Conservation (phyloP, 1,139 yeast species). For the Taphrina wiesneri region DNA sequence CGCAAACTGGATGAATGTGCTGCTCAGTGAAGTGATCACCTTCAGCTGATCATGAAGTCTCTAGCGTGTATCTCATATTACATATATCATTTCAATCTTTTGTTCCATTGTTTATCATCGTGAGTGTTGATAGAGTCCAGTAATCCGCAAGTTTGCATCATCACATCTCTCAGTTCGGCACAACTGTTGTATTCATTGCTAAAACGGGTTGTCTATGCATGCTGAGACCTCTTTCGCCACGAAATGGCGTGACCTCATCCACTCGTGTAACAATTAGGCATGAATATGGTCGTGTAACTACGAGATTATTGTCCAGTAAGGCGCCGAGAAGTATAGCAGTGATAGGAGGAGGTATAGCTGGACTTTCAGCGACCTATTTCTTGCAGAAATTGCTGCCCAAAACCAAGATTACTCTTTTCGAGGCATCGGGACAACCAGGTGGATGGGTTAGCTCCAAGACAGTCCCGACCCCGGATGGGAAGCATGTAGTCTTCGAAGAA, state of each 20-base stretch:
- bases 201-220: too few relatives aligned
- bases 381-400: constrained; percentile 66
- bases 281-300: neutral
- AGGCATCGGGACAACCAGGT: constrained; percentile 59
- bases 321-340: constrained; percentile 26
- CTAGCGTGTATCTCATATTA: too few relatives aligned
- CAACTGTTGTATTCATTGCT: too few relatives aligned
- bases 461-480: constrained; percentile 35
- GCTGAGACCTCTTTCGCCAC: neutral
- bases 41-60: neutral
- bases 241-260: neutral
- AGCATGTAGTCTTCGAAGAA: constrained; percentile 44
- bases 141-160: too few relatives aligned
- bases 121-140: too few relatives aligned
- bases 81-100: too few relatives aligned
- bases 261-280: neutral
- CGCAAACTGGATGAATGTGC: too few relatives aligned
- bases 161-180: too few relatives aligned
- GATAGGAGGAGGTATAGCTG: constrained; percentile 82
- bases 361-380: constrained; percentile 75
- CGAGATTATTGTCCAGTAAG: neutral
- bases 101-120: neutral
- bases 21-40: neutral
- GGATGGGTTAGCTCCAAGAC: constrained; percentile 70
- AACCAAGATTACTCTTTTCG: constrained; percentile 62